These are phyloP conservation scores for Rhizopogon vulgaris DNA, from an alignment of 768 basidiomycete species.

Conservation along the genomic window DNA sequence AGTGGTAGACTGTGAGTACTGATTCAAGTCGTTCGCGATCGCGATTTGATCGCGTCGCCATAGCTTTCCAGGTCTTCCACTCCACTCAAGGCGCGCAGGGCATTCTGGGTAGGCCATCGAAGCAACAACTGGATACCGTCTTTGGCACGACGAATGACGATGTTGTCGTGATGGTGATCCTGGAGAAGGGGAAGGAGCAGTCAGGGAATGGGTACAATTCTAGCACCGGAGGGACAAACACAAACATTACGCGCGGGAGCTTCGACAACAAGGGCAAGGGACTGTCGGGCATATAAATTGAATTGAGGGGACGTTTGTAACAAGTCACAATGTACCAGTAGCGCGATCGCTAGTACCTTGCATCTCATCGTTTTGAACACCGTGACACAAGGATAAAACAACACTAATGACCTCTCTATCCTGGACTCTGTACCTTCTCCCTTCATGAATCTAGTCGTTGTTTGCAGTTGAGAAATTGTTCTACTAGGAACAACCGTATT, in stretches of 20 bases:
- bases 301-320: not conserved
- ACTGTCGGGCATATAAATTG: conserved; percentile 27
- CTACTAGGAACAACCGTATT: no score
- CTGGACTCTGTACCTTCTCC: no score
- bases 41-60: not conserved
- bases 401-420: conserved; percentile 6
- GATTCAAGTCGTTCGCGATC: not conserved
- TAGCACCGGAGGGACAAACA: not conserved
- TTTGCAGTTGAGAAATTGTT: no score
- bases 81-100: conserved; percentile 76
- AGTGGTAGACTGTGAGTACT: conserved; percentile 72
- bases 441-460: no score
- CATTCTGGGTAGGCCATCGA: conserved; percentile 65
- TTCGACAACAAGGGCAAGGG: conserved; percentile 37
- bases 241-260: conserved; percentile 28
- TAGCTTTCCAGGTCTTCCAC: conserved; percentile 69
- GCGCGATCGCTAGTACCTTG: not conserved
- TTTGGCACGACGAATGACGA: conserved; percentile 63
- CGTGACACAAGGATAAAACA: no score
- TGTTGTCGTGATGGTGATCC: conserved; percentile 54
- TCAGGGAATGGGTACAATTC: conserved; percentile 39
- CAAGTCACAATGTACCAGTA: conserved; percentile 13
- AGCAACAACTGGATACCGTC: conserved; percentile 72
- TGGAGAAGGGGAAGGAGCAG: conserved; percentile 61
- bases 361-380: not conserved